A percentile compares a stretch with the other conserved stretches of the same genome.
Conservation (phyloP, 129 eudicot genomes). For the Helianthus tuberosus region DNA sequence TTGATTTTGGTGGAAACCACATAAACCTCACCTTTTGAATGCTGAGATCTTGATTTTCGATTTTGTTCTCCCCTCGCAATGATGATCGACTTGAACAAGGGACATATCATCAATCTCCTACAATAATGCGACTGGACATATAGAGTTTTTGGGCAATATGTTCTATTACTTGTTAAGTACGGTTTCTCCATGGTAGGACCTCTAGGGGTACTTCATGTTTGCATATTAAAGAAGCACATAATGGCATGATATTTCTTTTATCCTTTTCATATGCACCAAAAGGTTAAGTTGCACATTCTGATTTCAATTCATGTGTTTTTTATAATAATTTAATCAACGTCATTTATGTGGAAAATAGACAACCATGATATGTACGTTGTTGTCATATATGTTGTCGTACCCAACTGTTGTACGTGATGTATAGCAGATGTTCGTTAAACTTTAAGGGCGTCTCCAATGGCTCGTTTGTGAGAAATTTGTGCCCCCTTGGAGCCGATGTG, state of each 20-base stretch:
- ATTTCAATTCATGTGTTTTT: background rate
- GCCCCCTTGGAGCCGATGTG: no score
- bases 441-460: background rate
- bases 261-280: background rate
- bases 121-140: conserved; percentile 2
- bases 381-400: background rate
- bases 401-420: background rate
- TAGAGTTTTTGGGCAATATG: conserved; percentile 11
- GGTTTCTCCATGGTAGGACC: conserved; percentile 34
- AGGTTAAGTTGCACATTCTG: background rate
- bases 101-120: conserved; percentile 1
- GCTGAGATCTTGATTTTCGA: background rate
- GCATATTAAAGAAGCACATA: conserved; percentile 10
- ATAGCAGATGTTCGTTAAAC: no score
- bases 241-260: conserved; percentile 10
- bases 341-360: background rate
- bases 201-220: conserved; percentile 26
- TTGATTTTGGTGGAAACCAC: background rate
- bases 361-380: background rate
- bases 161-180: conserved; percentile 19
- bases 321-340: background rate
- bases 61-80: background rate
- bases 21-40: background rate
- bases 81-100: conserved; percentile 8
- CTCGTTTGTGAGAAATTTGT: no score